A percentile compares a stretch with the other conserved stretches of the same genome.
These are phyloP conservation scores for Penicillium sp. DNA, from an alignment of 2,329 filamentous ascomycete species.

Conservation along the genomic window DNA sequence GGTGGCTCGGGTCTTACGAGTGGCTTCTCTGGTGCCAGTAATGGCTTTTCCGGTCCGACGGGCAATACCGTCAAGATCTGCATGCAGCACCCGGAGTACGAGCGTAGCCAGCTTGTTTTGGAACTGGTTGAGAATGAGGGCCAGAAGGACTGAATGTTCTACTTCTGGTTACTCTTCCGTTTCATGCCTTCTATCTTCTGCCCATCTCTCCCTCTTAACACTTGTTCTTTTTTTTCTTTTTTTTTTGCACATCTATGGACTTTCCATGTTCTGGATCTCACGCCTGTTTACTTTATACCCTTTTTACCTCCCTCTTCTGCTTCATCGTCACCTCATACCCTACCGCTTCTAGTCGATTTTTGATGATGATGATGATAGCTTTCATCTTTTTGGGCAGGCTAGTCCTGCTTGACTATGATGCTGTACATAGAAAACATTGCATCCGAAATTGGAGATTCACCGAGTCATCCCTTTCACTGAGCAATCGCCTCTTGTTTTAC, in stretches of 20 bases:
- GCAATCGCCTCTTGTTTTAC: constrained; percentile 2
- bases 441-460: constrained; percentile 22
- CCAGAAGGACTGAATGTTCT: constrained; percentile 55
- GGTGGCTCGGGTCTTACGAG: constrained; percentile 28
- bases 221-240: background rate
- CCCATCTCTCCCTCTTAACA: background rate
- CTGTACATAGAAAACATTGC: constrained; percentile 26
- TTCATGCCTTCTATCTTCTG: background rate
- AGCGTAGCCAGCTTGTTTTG: constrained; percentile 82
- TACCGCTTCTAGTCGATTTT: background rate
- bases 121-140: constrained; percentile 93
- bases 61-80: constrained; percentile 85
- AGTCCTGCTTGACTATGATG: constrained; percentile 14
- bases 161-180: background rate
- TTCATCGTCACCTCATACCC: background rate
- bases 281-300: constrained; percentile 13
- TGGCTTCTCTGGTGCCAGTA: constrained; percentile 39
- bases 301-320: background rate
- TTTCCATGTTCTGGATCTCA: background rate
- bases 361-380: background rate
- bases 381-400: background rate
- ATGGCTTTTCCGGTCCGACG: constrained; percentile 35
- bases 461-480: constrained; percentile 1
- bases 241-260: background rate
- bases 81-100: constrained; percentile 89